A percentile compares a stretch with the other conserved stretches of the same genome.
These are phyloP conservation scores for Hibiscus mutabilis DNA, from an alignment of 345 rosid species.

Conservation along the genomic window DNA sequence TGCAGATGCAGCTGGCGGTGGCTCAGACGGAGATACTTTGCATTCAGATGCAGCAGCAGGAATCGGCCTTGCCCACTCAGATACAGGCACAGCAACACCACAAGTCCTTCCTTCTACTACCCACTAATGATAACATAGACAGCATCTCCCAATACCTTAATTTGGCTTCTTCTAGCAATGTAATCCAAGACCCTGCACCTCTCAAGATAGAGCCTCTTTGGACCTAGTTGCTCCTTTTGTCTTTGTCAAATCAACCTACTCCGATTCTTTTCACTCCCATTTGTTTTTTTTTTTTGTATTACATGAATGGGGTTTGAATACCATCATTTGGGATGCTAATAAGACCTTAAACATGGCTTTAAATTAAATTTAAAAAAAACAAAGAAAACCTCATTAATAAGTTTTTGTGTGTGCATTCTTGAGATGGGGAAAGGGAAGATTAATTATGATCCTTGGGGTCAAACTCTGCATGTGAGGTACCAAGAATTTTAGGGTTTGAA, in stretches of 20 bases:
- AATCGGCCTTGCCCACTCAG: constrained; percentile 32
- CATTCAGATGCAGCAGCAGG: constrained; percentile 64
- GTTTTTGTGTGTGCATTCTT: background rate
- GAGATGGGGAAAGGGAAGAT: background rate
- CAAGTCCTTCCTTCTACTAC: constrained; percentile 32
- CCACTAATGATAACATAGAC: constrained; percentile 23
- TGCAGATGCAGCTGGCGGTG: constrained; percentile 76
- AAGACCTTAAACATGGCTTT: no score
- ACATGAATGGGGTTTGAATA: no score
- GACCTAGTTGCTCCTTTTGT: constrained; percentile 30
- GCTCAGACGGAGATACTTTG: constrained; percentile 77
- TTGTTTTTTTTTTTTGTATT: no score
- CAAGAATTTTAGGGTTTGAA: constrained; percentile 16
- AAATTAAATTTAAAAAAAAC: background rate
- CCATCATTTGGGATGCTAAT: no score
- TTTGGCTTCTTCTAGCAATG: constrained; percentile 53
- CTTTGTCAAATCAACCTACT: no score
- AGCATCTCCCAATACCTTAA: constrained; percentile 33
- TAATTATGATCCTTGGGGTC: constrained; percentile 11
- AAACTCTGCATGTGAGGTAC: constrained; percentile 25
- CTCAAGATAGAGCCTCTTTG: constrained; percentile 68
- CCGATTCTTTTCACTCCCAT: no score
- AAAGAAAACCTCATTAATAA: background rate
- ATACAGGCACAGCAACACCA: constrained; percentile 30
- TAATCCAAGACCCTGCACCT: constrained; percentile 46